Evolutionary conservation across 129 eudicot genomes (phyloP).

Genomic region (Sambucus nigra): DNA sequence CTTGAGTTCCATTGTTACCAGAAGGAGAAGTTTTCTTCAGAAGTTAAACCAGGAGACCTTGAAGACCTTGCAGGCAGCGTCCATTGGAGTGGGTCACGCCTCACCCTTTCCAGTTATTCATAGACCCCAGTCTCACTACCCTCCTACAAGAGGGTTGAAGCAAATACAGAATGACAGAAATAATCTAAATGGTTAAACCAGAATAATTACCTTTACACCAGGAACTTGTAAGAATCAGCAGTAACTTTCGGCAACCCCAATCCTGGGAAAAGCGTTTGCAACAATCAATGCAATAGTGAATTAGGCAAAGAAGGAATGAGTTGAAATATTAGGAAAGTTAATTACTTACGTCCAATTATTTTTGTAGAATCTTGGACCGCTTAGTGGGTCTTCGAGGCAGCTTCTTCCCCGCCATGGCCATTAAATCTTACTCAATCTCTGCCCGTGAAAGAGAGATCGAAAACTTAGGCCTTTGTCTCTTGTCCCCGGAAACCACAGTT

Average conservation of each 20-base stretch:
- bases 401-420: conserved; percentile 16
- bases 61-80: too few species aligned
- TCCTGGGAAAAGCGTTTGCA: conserved; percentile 64
- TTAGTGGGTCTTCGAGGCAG: conserved; percentile 36
- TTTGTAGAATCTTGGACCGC: conserved; percentile 26
- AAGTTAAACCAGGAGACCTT: too few species aligned
- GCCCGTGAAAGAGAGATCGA: conserved; percentile 24
- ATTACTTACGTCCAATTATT: conserved; percentile 29
- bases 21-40: too few species aligned
- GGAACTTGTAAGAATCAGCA: conserved; percentile 63
- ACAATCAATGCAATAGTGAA: conserved; percentile 26
- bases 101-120: too few species aligned
- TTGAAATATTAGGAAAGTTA: not conserved
- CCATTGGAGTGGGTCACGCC: too few species aligned
- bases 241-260: conserved; percentile 55
- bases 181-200: not conserved
- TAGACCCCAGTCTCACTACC: too few species aligned
- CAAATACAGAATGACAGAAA: not conserved
- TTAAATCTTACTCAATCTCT: conserved; percentile 43
- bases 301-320: not conserved
- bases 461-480: conserved; percentile 23
- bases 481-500: conserved; percentile 6
- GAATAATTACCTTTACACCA: conserved; percentile 36
- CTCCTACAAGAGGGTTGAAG: too few species aligned
- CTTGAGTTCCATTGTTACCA: too few species aligned